Percentiles rank a stretch among this genome's conserved stretches.
phyloP scores from a whole-genome alignment of 2,329 filamentous ascomycete species.

The Neopestalotiopsis sp. region DNA sequence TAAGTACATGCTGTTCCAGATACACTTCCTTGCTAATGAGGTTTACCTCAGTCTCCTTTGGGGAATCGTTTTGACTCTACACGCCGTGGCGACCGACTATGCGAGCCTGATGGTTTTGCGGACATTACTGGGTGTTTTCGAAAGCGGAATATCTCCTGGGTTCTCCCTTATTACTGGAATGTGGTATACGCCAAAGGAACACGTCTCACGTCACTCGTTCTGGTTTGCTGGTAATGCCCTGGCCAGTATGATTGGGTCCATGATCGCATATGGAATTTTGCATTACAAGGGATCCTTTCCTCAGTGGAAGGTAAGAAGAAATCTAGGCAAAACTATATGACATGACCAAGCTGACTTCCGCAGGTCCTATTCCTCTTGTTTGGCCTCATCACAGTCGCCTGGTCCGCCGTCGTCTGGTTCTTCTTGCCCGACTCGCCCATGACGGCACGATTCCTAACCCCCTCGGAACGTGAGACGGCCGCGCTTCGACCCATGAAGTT shows the following conservation, averaged over 20 bases:
- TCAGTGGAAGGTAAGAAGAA: slow-evolving; percentile 1
- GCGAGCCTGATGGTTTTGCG: slow-evolving; percentile 55
- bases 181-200: slow-evolving; percentile 63
- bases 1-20: background rate
- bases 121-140: slow-evolving; percentile 59
- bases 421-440: slow-evolving; percentile 59
- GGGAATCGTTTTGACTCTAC: slow-evolving; percentile 52
- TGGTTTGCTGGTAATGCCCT: slow-evolving; percentile 61
- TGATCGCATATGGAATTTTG: slow-evolving; percentile 50
- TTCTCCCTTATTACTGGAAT: slow-evolving; percentile 62
- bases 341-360: background rate
- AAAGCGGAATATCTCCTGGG: slow-evolving; percentile 59
- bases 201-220: slow-evolving; percentile 57
- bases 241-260: slow-evolving; percentile 52
- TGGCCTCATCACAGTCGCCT: slow-evolving; percentile 55
- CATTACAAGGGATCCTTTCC: background rate
- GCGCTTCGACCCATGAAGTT: slow-evolving; percentile 2
- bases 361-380: slow-evolving; percentile 52
- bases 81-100: slow-evolving; percentile 52
- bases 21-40: no score
- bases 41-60: slow-evolving; percentile 48
- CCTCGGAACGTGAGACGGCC: slow-evolving; percentile 48
- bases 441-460: slow-evolving; percentile 61
- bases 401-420: slow-evolving; percentile 53
- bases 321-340: background rate